phyloP scores from a whole-genome alignment of 768 basidiomycete genomes.

The Kwoniella newhampshirensis region DNA sequence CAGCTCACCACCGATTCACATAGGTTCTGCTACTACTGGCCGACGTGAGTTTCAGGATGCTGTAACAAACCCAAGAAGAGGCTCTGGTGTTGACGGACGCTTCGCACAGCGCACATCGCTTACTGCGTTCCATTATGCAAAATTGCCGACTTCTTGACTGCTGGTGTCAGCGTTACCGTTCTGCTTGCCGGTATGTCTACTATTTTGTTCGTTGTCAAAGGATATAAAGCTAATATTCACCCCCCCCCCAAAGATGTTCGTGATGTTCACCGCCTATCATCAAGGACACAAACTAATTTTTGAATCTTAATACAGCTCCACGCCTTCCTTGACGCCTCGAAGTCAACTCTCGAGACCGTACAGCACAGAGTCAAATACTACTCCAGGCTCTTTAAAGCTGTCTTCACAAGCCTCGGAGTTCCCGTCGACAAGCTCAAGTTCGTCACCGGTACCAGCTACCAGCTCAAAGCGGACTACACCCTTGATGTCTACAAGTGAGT shows the following conservation, averaged over 20 bases:
- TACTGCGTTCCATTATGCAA: conserved; percentile 95
- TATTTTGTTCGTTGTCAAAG: too few relatives aligned
- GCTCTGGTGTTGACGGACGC: too few relatives aligned
- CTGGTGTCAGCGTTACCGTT: conserved; percentile 85
- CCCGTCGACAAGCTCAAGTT: conserved; percentile 80
- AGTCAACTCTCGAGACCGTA: conserved; percentile 91
- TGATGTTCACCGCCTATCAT: too few relatives aligned
- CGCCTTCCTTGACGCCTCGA: conserved; percentile 95
- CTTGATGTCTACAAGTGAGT: conserved; percentile 79
- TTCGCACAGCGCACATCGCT: conserved; percentile 88
- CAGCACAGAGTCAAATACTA: conserved; percentile 87
- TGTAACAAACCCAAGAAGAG: too few relatives aligned
- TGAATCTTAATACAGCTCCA: conserved; percentile 60
- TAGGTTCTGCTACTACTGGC: conserved; percentile 91
- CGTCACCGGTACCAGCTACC: conserved; percentile 88
- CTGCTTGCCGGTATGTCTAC: conserved; percentile 67
- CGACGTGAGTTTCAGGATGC: conserved; percentile 66
- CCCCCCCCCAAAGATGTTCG: conserved; percentile 5
- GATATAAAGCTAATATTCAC: neutral
- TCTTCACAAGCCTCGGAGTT: conserved; percentile 86
- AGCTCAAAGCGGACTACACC: conserved; percentile 85
- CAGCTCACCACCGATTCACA: too few relatives aligned
- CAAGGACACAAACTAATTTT: too few relatives aligned
- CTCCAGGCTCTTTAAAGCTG: conserved; percentile 71
- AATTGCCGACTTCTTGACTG: conserved; percentile 91